These are phyloP conservation scores for Microstegium vimineum DNA, from an alignment of 176 grass and related monocot genomes.

Conservation along the genomic window DNA sequence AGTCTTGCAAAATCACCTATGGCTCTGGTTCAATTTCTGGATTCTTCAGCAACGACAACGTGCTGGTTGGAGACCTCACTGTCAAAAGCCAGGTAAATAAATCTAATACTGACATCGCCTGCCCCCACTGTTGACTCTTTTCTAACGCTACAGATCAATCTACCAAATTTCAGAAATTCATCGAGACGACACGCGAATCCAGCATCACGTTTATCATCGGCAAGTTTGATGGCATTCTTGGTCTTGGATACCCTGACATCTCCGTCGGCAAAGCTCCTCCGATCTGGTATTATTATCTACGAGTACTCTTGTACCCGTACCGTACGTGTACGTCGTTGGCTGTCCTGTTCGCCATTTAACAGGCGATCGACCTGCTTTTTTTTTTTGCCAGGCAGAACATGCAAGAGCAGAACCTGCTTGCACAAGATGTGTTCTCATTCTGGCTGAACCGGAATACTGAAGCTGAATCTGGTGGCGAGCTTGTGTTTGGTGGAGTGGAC, in stretches of 20 bases:
- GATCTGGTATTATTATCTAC: conserved; percentile 62
- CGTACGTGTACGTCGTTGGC: background rate
- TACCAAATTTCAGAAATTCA: conserved; percentile 62
- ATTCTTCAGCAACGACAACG: conserved; percentile 90
- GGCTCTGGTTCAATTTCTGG: conserved; percentile 81
- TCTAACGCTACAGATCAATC: background rate
- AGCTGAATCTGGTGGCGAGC: conserved; percentile 56
- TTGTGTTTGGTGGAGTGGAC: conserved; percentile 64
- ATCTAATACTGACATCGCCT: background rate
- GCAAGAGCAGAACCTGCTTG: conserved; percentile 66
- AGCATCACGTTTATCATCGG: conserved; percentile 59
- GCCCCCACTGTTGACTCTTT: background rate
- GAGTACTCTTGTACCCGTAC: too few species aligned
- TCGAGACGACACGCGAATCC: conserved; percentile 70
- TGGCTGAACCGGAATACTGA: conserved; percentile 79
- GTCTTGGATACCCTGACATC: conserved; percentile 88
- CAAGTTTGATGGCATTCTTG: conserved; percentile 97
- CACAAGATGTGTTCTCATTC: conserved; percentile 77
- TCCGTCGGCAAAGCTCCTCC: conserved; percentile 71
- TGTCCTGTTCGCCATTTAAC: background rate
- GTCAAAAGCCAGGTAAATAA: conserved; percentile 70
- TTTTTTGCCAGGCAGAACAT: conserved; percentile 57
- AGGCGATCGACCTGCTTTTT: background rate
- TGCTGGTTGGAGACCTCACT: conserved; percentile 70
- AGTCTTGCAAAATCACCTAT: conserved; percentile 75